Evolutionary conservation across 2,329 filamentous ascomycete genomes (phyloP).

Genomic region (Trichoderma sp.): DNA sequence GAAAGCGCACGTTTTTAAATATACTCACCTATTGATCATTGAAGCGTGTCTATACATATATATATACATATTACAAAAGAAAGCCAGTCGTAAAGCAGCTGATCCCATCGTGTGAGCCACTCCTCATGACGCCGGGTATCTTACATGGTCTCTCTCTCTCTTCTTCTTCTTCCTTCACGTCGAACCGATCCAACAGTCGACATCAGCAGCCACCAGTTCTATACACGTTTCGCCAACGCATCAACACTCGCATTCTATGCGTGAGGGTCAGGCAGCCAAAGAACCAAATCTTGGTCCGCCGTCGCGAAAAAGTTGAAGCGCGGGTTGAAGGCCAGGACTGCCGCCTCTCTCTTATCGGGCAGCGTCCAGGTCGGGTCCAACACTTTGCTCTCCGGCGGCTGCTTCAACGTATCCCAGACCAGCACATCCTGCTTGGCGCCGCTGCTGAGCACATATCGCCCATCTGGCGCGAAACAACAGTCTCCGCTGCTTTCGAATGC

Average conservation of each 20-base stretch:
- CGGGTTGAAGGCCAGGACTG: slow-evolving; percentile 83
- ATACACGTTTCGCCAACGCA: background rate
- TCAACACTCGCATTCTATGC: slow-evolving; percentile 32
- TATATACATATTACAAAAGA: background rate
- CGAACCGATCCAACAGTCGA: background rate
- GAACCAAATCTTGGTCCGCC: slow-evolving; percentile 78
- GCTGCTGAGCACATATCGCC: slow-evolving; percentile 83
- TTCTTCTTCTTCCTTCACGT: background rate
- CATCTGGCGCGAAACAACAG: slow-evolving; percentile 85
- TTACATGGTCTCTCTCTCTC: background rate
- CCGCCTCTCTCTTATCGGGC: slow-evolving; percentile 65
- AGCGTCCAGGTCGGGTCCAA: slow-evolving; percentile 62
- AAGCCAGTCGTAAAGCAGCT: background rate
- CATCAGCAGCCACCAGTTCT: background rate
- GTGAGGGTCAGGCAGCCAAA: slow-evolving; percentile 71
- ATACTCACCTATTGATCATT: background rate
- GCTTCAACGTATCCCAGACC: slow-evolving; percentile 77
- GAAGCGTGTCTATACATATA: background rate
- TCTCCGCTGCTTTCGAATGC: slow-evolving; percentile 65
- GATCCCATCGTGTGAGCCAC: background rate
- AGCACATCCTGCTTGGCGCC: slow-evolving; percentile 63
- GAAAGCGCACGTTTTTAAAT: background rate
- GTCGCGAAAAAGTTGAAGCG: slow-evolving; percentile 88
- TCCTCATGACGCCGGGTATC: slow-evolving; percentile 9
- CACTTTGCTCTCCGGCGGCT: slow-evolving; percentile 53